These are phyloP conservation scores for Periconia sp. DNA, from an alignment of 2,329 filamentous ascomycete genomes.

Conservation along the genomic window DNA sequence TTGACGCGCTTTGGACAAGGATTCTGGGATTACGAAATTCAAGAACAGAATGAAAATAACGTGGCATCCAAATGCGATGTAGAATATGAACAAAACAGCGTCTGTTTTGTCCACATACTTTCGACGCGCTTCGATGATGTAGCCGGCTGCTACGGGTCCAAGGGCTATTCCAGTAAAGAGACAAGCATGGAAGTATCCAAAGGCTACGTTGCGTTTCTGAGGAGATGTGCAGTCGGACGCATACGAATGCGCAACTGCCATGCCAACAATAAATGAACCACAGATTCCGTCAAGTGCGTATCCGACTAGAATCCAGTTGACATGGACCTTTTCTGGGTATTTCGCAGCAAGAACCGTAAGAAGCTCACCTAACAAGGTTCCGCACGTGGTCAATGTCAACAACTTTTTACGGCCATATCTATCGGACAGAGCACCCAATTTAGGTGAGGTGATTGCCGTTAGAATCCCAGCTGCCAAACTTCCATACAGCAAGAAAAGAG, in stretches of 20 bases:
- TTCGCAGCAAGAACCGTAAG: constrained; percentile 77
- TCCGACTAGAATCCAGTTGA: constrained; percentile 78
- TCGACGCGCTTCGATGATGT: constrained; percentile 64
- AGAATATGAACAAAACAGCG: constrained; percentile 79
- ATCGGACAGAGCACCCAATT: constrained; percentile 83
- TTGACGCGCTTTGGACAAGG: constrained; percentile 74
- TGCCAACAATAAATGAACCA: constrained; percentile 85
- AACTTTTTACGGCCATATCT: constrained; percentile 77
- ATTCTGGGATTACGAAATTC: constrained; percentile 76
- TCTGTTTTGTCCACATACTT: constrained; percentile 59
- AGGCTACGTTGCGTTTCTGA: constrained; percentile 75
- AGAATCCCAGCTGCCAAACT: constrained; percentile 74
- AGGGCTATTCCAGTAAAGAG: constrained; percentile 87
- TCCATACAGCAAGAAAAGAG: constrained; percentile 76
- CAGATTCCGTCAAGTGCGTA: constrained; percentile 78
- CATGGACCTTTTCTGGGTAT: constrained; percentile 70
- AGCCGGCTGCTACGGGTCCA: constrained; percentile 79
- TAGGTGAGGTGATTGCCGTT: constrained; percentile 79
- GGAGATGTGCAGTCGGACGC: constrained; percentile 85
- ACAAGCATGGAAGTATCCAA: constrained; percentile 88
- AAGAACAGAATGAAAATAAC: constrained; percentile 72
- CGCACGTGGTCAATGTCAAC: constrained; percentile 71
- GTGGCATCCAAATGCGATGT: constrained; percentile 74
- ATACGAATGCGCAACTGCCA: constrained; percentile 81
- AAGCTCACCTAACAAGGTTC: constrained; percentile 73